A percentile compares a stretch with the other conserved stretches of the same genome.
phyloP scores from a whole-genome alignment of 768 basidiomycete species.

The Rhodosporidiobolus sp. region DNA sequence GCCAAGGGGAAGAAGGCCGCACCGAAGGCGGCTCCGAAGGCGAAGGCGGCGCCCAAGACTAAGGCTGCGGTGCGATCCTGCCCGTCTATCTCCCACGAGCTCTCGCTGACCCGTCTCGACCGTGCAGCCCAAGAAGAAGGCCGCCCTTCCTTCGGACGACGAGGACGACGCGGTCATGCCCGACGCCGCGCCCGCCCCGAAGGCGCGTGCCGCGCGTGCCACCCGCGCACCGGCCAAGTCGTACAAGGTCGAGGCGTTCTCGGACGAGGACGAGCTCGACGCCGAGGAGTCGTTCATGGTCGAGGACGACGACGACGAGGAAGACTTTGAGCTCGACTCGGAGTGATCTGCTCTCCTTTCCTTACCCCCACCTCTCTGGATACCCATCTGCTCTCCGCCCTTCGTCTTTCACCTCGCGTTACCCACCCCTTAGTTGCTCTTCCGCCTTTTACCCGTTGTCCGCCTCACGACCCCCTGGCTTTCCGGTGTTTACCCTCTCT shows the following conservation, averaged over 20 bases:
- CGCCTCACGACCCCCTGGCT: no score
- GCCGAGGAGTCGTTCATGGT: constrained; percentile 7
- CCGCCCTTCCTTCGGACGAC: background rate
- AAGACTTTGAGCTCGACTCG: constrained; percentile 13
- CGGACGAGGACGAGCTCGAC: constrained; percentile 13
- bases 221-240: constrained; percentile 25
- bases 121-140: background rate
- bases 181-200: constrained; percentile 8
- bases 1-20: background rate
- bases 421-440: no score
- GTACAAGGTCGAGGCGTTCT: constrained; percentile 5
- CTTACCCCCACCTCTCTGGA: background rate
- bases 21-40: background rate
- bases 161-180: constrained; percentile 1
- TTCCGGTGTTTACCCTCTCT: no score
- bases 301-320: constrained; percentile 22
- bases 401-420: no score
- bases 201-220: constrained; percentile 15
- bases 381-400: no score
- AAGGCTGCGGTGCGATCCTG: no score
- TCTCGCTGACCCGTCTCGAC: background rate
- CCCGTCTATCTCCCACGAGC: rapidly evolving
- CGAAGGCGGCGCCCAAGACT: constrained; percentile 8
- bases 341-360: background rate
- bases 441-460: no score